Evolutionary conservation across 305 asterid genomes (phyloP).

Genomic region (Euphrasia arctica): DNA sequence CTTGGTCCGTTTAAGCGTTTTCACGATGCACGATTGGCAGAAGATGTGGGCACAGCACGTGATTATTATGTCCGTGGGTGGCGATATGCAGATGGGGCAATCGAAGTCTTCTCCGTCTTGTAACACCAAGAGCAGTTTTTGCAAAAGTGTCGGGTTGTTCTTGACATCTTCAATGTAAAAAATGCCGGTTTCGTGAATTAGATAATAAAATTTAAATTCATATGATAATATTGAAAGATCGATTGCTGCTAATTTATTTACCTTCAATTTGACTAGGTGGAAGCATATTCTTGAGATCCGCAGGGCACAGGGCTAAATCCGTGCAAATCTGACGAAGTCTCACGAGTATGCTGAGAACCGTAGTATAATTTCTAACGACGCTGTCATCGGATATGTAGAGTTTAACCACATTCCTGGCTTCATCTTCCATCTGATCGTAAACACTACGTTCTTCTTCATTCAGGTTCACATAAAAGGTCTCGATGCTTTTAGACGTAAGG

Average conservation of each 20-base stretch:
- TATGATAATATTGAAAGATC: neutral
- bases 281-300: conserved; percentile 55
- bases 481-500: conserved; percentile 71
- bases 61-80: conserved; percentile 63
- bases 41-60: conserved; percentile 84
- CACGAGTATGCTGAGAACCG: conserved; percentile 72
- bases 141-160: conserved; percentile 67
- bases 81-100: conserved; percentile 85
- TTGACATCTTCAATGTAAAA: conserved; percentile 60
- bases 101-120: conserved; percentile 90
- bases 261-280: conserved; percentile 79
- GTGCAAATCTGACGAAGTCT: conserved; percentile 92
- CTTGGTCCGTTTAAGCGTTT: conserved; percentile 54
- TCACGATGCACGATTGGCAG: conserved; percentile 73
- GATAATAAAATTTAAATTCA: too few relatives aligned
- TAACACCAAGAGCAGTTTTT: conserved; percentile 61
- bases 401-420: conserved; percentile 56
- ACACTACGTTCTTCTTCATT: conserved; percentile 71
- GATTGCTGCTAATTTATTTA: conserved; percentile 26
- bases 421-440: conserved; percentile 89
- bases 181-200: neutral
- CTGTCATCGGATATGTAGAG: conserved; percentile 49
- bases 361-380: conserved; percentile 49
- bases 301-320: conserved; percentile 72
- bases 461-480: conserved; percentile 66